These are phyloP conservation scores for Patellifolia procumbens DNA, from an alignment of 179 eudicot species.

Conservation along the genomic window DNA sequence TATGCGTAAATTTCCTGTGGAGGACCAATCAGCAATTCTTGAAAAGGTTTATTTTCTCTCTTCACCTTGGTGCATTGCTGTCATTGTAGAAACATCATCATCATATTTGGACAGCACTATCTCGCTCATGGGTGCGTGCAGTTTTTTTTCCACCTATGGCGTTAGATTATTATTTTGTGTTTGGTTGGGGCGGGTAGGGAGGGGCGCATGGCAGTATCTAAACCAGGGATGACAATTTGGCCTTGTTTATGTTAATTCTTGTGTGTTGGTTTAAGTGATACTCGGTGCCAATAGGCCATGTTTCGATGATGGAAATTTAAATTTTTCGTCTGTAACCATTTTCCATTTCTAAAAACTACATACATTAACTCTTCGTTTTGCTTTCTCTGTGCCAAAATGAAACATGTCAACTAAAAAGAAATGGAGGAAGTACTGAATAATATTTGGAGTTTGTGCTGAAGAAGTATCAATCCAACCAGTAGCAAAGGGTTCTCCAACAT, in stretches of 20 bases:
- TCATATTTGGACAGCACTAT: neutral
- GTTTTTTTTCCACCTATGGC: neutral
- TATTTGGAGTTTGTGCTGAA: too few species aligned
- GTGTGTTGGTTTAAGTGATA: too few species aligned
- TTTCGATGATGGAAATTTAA: too few species aligned
- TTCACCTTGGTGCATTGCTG: neutral
- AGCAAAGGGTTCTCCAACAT: too few species aligned
- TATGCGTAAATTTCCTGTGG: constrained; percentile 68
- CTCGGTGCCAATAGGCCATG: too few species aligned
- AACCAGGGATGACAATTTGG: neutral
- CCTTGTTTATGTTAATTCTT: neutral
- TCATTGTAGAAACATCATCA: neutral
- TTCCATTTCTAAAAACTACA: too few species aligned
- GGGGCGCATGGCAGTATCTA: neutral
- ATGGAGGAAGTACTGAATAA: too few species aligned
- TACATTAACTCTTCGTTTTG: too few species aligned
- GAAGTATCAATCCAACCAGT: too few species aligned
- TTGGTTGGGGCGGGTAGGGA: neutral
- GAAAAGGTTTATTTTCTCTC: constrained; percentile 56
- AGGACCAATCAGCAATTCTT: constrained; percentile 77
- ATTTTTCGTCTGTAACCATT: too few species aligned
- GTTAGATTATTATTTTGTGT: neutral
- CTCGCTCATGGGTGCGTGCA: neutral
- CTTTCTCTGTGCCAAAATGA: too few species aligned
- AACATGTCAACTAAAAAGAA: too few species aligned